Evolutionary conservation across 2,329 filamentous ascomycete genomes (phyloP).

Genomic region (Colletotrichum tabaci): DNA sequence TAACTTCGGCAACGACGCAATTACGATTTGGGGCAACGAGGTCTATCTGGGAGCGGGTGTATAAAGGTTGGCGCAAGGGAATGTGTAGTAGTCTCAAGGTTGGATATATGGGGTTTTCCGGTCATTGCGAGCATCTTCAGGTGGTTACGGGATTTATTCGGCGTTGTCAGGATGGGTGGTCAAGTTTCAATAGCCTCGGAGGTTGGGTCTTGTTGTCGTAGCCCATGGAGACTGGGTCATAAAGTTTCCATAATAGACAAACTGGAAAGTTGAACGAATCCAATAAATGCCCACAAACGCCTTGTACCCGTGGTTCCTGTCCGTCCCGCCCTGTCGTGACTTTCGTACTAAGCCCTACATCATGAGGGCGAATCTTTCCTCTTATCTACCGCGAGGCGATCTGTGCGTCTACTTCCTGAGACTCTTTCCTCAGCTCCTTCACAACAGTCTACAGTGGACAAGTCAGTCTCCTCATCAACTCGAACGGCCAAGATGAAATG

Average conservation of each 20-base stretch:
- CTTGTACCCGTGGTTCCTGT: background rate
- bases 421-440: slow-evolving; percentile 72
- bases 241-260: slow-evolving; percentile 36
- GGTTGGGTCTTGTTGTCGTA: slow-evolving; percentile 2
- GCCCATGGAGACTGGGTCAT: slow-evolving; percentile 30
- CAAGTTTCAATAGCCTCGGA: background rate
- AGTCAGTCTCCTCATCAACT: background rate
- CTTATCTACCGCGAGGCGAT: slow-evolving; percentile 49
- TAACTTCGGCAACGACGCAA: slow-evolving; percentile 47
- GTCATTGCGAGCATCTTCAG: slow-evolving; percentile 26
- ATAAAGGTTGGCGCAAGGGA: slow-evolving; percentile 28
- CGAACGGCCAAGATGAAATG: background rate
- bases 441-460: slow-evolving; percentile 65
- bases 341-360: background rate
- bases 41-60: slow-evolving; percentile 1
- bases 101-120: slow-evolving; percentile 35
- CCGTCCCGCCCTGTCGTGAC: slow-evolving; percentile 14
- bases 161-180: slow-evolving; percentile 25
- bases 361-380: background rate
- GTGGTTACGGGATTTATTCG: slow-evolving; percentile 13
- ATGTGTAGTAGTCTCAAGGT: slow-evolving; percentile 21
- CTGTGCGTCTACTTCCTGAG: slow-evolving; percentile 64
- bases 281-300: slow-evolving; percentile 34
- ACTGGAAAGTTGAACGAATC: slow-evolving; percentile 7
- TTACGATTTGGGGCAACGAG: slow-evolving; percentile 20